These are phyloP conservation scores for Russula griseocarnosa DNA, from an alignment of 768 basidiomycete species.

Conservation along the genomic window DNA sequence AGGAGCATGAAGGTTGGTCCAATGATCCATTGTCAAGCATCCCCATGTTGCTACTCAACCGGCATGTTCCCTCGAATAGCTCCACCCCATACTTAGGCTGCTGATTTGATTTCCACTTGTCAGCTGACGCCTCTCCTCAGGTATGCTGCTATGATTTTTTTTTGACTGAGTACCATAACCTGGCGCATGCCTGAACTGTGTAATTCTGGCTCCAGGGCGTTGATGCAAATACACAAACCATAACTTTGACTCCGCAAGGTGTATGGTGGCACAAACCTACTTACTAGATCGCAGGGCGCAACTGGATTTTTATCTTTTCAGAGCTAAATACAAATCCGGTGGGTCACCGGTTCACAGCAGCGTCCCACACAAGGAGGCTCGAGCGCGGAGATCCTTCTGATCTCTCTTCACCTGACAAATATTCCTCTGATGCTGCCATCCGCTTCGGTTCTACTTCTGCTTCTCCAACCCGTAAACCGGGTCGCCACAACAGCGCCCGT, in stretches of 20 bases:
- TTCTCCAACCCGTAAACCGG: slow-evolving; percentile 18
- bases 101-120: not conserved
- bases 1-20: no score
- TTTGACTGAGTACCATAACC: not conserved
- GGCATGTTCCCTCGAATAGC: not conserved
- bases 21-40: not conserved
- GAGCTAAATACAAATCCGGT: not conserved
- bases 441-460: slow-evolving; percentile 34
- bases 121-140: slow-evolving; percentile 2
- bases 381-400: slow-evolving; percentile 32
- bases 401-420: slow-evolving; percentile 31
- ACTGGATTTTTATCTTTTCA: not conserved
- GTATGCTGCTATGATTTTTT: not conserved
- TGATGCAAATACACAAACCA: not conserved
- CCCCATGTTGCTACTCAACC: not conserved
- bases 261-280: not conserved
- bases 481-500: slow-evolving; percentile 23
- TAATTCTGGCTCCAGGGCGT: not conserved
- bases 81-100: not conserved
- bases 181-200: not conserved
- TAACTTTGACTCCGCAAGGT: slow-evolving; percentile 1
- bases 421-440: slow-evolving; percentile 31
- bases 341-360: slow-evolving; percentile 6
- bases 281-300: not conserved
- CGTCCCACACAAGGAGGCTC: slow-evolving; percentile 16